Evolutionary conservation across 2,329 filamentous ascomycete species (phyloP).

Genomic region (Lecanicillium sp.): DNA sequence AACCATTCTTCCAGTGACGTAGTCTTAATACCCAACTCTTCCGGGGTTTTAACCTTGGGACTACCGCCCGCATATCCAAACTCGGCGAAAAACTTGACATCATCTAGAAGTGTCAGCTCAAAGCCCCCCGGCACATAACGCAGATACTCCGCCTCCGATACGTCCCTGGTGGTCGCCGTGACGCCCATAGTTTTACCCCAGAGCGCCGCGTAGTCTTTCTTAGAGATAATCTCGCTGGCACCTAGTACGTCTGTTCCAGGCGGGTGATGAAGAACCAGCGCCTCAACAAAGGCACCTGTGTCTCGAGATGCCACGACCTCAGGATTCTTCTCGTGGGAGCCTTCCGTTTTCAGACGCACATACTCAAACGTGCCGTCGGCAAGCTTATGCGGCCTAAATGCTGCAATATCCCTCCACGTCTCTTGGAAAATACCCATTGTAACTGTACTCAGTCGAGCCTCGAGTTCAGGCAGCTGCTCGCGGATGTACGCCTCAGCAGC

Average conservation of each 20-base stretch:
- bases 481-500: slow-evolving; percentile 19
- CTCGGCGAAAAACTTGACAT: slow-evolving; percentile 9
- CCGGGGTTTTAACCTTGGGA: too few species aligned
- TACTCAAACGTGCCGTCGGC: too few species aligned
- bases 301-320: too few species aligned
- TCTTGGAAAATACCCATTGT: not conserved
- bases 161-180: slow-evolving; percentile 8
- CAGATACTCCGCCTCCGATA: slow-evolving; percentile 3
- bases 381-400: too few species aligned
- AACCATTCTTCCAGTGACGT: too few species aligned
- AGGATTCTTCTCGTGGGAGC: slow-evolving; percentile 15
- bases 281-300: slow-evolving; percentile 14
- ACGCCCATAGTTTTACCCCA: slow-evolving; percentile 13
- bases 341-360: slow-evolving; percentile 12
- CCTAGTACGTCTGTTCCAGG: slow-evolving; percentile 15
- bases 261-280: slow-evolving; percentile 13
- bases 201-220: slow-evolving; percentile 10
- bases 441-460: slow-evolving; percentile 14
- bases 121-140: slow-evolving; percentile 5
- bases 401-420: slow-evolving; percentile 6
- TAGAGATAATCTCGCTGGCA: slow-evolving; percentile 15
- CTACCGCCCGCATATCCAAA: slow-evolving; percentile 13
- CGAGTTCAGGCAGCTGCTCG: slow-evolving; percentile 11
- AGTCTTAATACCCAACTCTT: too few species aligned
- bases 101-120: slow-evolving; percentile 6